These are phyloP conservation scores for Agrostemma githago DNA, from an alignment of 148 eudicot genomes.

Conservation along the genomic window DNA sequence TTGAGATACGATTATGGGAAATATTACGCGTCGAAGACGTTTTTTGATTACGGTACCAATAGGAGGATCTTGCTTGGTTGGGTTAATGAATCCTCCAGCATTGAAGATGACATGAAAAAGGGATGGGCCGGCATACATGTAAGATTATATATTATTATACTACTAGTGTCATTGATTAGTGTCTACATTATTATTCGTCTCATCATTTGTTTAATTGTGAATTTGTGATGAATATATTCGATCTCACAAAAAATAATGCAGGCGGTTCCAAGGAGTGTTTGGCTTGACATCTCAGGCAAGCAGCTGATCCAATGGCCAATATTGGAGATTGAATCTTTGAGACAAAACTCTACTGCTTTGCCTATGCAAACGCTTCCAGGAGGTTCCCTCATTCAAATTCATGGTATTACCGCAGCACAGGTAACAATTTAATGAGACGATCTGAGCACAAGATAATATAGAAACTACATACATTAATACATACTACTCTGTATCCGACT, in stretches of 20 bases:
- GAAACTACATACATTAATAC: no score
- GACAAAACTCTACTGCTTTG: slow-evolving; percentile 14
- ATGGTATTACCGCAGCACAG: slow-evolving; percentile 38
- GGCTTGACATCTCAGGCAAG: slow-evolving; percentile 24
- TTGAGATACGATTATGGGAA: slow-evolving; percentile 41
- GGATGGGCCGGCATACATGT: slow-evolving; percentile 50
- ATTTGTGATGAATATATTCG: no score
- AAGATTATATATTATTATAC: neutral
- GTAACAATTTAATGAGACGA: neutral
- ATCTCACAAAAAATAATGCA: neutral
- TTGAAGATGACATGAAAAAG: slow-evolving; percentile 22
- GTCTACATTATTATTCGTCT: no score
- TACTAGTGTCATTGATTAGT: neutral
- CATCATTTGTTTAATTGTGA: neutral
- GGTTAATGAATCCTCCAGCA: slow-evolving; percentile 33
- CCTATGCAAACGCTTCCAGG: slow-evolving; percentile 20
- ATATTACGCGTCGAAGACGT: slow-evolving; percentile 42
- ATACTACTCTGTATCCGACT: no score
- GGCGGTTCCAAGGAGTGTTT: slow-evolving; percentile 42
- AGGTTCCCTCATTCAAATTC: slow-evolving; percentile 25
- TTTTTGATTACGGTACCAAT: slow-evolving; percentile 29
- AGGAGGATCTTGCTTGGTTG: slow-evolving; percentile 30
- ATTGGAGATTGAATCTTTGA: slow-evolving; percentile 31
- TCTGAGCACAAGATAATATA: no score
- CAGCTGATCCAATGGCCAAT: slow-evolving; percentile 50